Base-by-base conservation (phyloP, 1,139 yeast species). In the Kodamaea derodonti region DNA sequence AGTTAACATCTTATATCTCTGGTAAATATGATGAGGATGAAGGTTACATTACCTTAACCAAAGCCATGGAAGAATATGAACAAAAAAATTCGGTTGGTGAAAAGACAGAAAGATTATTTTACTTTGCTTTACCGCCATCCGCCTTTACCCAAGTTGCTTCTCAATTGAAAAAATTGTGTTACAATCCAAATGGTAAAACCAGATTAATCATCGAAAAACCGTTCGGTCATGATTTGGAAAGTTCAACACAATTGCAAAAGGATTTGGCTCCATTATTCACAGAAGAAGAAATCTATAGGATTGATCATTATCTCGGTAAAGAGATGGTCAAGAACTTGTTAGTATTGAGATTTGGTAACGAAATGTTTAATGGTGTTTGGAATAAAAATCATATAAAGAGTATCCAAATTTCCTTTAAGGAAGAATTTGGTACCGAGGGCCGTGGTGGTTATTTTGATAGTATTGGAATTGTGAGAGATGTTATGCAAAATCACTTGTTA, bases 361-460 rank as follows among this genome's bases (percentile, higher is more conserved):
- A 81, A 52, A 75, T 90, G 59, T 71, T 92, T 54, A 76, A 76
- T 54, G 86, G 95, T 16, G 78, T 85, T 36, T 92, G 97, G 97
- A 84, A 84, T 66, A 79, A 73, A 56, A 75, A 84, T 46, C 81
- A 76, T 60, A 80, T 92, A 54, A 73, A 79, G 43, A 77, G 82
- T 34, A 80, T 92, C 43, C 97, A 90, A 65, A 80, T 92, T 47
- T 75, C 92, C 15, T 90, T 92, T 70, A 94, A 94, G 67, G 99
- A 92, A 65, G 84, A 92, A 10, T 90, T 94, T 52, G 98, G 98
- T 39, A 92, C 98, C 30, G 97, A 92, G 64, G 98, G 98, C 41
- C 80, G 99, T 56, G 98, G 98, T 47, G 98, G 98, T 26, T 92
- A 92, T 69, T 92, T 94, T 56, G 97, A 94, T 63, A 72, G 74